Evolutionary conservation across 108 stramenopile species (phyloP).

Genomic region (Cylindrotheca closterium): DNA sequence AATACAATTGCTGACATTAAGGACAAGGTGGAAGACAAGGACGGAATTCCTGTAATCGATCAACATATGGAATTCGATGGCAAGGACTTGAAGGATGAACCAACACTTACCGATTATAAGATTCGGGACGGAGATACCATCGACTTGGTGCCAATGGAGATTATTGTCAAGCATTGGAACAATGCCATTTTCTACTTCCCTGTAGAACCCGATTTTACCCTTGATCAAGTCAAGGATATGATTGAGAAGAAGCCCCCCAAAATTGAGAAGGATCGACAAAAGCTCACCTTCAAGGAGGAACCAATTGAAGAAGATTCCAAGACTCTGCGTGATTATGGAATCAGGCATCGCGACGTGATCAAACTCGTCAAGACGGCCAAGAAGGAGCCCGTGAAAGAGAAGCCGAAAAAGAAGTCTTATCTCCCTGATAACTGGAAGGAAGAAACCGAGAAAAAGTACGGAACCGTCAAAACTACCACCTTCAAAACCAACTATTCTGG

Average conservation of each 20-base stretch:
- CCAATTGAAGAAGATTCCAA: slow-evolving; percentile 16
- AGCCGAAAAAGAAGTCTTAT: slow-evolving; percentile 7
- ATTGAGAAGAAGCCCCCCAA: slow-evolving; percentile 6
- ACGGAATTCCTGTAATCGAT: slow-evolving; percentile 29
- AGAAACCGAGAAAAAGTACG: not conserved
- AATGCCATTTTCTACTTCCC: not conserved
- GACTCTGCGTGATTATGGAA: slow-evolving; percentile 13
- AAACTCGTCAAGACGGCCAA: not conserved
- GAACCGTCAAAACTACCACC: not conserved
- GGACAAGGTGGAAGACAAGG: slow-evolving; percentile 21
- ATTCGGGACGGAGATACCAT: slow-evolving; percentile 15
- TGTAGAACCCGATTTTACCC: slow-evolving; percentile 14
- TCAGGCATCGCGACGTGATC: slow-evolving; percentile 4
- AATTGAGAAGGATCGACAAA: slow-evolving; percentile 17
- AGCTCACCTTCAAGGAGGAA: slow-evolving; percentile 8
- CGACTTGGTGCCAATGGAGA: slow-evolving; percentile 25
- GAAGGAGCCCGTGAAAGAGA: not conserved
- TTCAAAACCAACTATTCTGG: not conserved
- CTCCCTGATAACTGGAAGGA: slow-evolving; percentile 17
- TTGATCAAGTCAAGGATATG: slow-evolving; percentile 15
- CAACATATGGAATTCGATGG: slow-evolving; percentile 13
- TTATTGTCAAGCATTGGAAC: slow-evolving; percentile 20
- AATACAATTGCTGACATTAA: slow-evolving; percentile 25
- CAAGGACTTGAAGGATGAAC: slow-evolving; percentile 21
- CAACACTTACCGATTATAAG: slow-evolving; percentile 18